Conservation (phyloP, 352 stramenopile species). For the Pythium sp. region DNA sequence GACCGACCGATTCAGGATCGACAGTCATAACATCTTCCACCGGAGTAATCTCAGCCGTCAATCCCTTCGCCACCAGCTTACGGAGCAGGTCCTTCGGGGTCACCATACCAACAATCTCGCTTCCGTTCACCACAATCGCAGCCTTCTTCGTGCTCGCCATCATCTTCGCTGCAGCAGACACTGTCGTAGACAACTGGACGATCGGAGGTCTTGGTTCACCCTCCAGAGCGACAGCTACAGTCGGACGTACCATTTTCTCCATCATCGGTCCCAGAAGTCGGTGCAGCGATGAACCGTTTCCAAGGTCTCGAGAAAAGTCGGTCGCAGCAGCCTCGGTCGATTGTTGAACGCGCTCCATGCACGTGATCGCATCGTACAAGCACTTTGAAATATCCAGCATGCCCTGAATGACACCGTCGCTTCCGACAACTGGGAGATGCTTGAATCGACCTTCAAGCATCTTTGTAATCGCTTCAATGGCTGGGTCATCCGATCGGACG, state of each 20-base stretch:
- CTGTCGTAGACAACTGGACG: slow-evolving; percentile 66
- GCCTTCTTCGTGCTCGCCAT: slow-evolving; percentile 86
- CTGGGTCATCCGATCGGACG: slow-evolving; percentile 76
- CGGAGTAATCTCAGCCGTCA: slow-evolving; percentile 67
- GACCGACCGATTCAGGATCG: slow-evolving; percentile 72
- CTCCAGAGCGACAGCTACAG: slow-evolving; percentile 76
- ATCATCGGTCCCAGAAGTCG: slow-evolving; percentile 82
- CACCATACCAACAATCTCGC: slow-evolving; percentile 80
- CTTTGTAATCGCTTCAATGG: slow-evolving; percentile 85
- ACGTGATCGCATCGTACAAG: slow-evolving; percentile 85
- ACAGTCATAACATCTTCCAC: slow-evolving; percentile 87
- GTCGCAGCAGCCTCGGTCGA: slow-evolving; percentile 74
- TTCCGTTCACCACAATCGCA: slow-evolving; percentile 70
- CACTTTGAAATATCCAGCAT: slow-evolving; percentile 92
- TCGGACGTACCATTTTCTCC: slow-evolving; percentile 88
- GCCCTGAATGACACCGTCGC: slow-evolving; percentile 65
- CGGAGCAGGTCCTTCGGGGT: slow-evolving; percentile 84
- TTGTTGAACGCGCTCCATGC: slow-evolving; percentile 85
- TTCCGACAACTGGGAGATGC: slow-evolving; percentile 77
- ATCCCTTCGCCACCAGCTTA: slow-evolving; percentile 82
- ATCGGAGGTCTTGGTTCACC: slow-evolving; percentile 78
- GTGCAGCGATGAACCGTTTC: slow-evolving; percentile 64
- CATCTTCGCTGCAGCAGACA: slow-evolving; percentile 73
- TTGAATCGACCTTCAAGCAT: slow-evolving; percentile 89
- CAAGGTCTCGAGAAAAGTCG: slow-evolving; percentile 80